Conservation (phyloP, 495 filamentous ascomycete genomes). For the Aspergillus incahuasiensis region DNA sequence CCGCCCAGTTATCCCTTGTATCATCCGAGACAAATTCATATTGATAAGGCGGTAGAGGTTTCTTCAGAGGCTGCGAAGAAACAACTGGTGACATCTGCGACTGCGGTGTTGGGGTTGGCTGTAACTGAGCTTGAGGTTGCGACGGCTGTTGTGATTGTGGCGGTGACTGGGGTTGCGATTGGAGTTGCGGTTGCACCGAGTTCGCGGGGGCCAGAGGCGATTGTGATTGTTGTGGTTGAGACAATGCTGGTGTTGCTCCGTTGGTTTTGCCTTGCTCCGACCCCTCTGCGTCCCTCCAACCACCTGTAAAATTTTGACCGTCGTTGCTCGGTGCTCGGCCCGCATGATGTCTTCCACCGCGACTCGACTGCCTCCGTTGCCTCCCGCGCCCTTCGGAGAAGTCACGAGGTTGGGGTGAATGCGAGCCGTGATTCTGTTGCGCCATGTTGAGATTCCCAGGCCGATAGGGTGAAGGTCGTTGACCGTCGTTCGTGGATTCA, state of each 20-base stretch:
- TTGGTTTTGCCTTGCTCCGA: slow-evolving; percentile 25
- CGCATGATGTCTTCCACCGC: slow-evolving; percentile 37
- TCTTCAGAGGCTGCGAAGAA: slow-evolving; percentile 17
- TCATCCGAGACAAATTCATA: slow-evolving; percentile 56
- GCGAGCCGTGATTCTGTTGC: slow-evolving; percentile 46
- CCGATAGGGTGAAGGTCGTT: slow-evolving; percentile 60
- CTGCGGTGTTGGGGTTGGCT: slow-evolving; percentile 17
- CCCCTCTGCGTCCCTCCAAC: slow-evolving; percentile 26
- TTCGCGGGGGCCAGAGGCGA: slow-evolving; percentile 26
- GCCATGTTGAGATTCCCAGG: slow-evolving; percentile 56
- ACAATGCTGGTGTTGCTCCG: slow-evolving; percentile 16
- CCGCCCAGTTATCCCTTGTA: slow-evolving; percentile 45
- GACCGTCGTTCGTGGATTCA: slow-evolving; percentile 47
- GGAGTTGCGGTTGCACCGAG: slow-evolving; percentile 1
- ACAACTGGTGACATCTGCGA: slow-evolving; percentile 18
- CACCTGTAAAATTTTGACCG: slow-evolving; percentile 29
- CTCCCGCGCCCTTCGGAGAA: slow-evolving; percentile 42
- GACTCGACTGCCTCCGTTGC: slow-evolving; percentile 38
- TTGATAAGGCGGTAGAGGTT: slow-evolving; percentile 37
- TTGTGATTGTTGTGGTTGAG: slow-evolving; percentile 18
- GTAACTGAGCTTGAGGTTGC: slow-evolving; percentile 6
- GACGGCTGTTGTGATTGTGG: not conserved
- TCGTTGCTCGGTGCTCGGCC: slow-evolving; percentile 30
- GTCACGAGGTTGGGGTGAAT: slow-evolving; percentile 34
- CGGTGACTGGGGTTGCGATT: not conserved